Base-by-base conservation (phyloP, 1,139 yeast genomes). In the Geotrichum phurueaensis region DNA sequence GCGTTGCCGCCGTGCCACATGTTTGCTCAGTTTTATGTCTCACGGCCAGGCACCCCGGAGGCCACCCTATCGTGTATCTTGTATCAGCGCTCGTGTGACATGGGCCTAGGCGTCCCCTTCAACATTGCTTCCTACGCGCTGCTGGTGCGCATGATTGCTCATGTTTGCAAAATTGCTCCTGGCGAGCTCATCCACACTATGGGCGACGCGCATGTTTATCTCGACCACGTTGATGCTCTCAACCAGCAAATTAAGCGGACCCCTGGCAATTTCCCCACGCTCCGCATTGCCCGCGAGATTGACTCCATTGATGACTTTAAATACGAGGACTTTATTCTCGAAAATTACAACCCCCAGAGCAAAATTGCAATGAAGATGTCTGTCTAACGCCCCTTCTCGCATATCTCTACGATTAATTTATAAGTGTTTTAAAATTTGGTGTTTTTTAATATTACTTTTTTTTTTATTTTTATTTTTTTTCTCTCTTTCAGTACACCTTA, bases 1-100 rank as follows among this genome's bases (percentile, higher is more conserved):
- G 99, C 99, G 0, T 80, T 94, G 60, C 99, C 99, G 20, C 99
- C 99, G 39, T 94, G 99, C 70, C 99, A 94, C 73, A 96, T 95
- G 45, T 89, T 94, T 71, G 87, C 96, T 62, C 99, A 94, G 73
- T 94, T 94, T 73, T 94, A 89, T 71, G 99, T 94, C 49, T 87
- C 82, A 67, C 87, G 87, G 75, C 95, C 95, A 1, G 75, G 78
- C 62, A 76, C 77, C 13, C 65, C 66, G 43, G 70, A 68, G 7
- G 74, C 73, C 23, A 83, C 76, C 69, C 80, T 94, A 62, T 87
- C 95, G 15, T 95, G 99, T 73, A 82, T 87, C 63, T 78, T 94
- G 77, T 94, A 95, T 75, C 99, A 94, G 76, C 83, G 99, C 69
- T 89, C 97, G n/a, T 94, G 98, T 75, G 99, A 94, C 71, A 92